Conservation (phyloP, 2,329 filamentous ascomycete genomes). For the Chlorencoelia australis region DNA sequence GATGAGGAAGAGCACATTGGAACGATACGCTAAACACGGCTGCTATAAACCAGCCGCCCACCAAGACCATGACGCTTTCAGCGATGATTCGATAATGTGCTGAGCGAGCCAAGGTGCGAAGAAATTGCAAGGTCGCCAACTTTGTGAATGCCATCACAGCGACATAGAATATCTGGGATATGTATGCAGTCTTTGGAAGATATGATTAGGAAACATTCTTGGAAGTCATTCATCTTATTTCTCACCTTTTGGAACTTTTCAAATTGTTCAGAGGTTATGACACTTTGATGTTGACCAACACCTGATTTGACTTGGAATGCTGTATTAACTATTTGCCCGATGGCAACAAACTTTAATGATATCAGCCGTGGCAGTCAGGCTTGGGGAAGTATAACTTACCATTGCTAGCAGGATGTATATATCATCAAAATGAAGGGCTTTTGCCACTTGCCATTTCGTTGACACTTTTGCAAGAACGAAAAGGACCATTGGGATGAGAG, state of each 20-base stretch:
- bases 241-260: not conserved
- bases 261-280: not conserved
- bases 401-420: not conserved
- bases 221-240: not conserved
- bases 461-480: constrained; percentile 1
- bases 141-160: not conserved
- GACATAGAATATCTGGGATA: constrained; percentile 1
- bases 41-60: not conserved
- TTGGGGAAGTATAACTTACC: not conserved
- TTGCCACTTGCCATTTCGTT: constrained; percentile 1
- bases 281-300: constrained; percentile 1
- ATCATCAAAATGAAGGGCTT: constrained; percentile 2
- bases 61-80: not conserved
- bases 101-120: constrained; percentile 1
- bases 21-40: not conserved
- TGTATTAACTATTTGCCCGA: constrained; percentile 2
- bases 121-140: not conserved
- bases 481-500: constrained; percentile 4
- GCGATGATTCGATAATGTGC: not conserved
- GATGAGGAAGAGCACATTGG: not conserved
- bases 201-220: not conserved
- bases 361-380: not conserved
- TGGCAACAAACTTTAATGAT: not conserved
- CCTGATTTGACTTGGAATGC: not conserved
- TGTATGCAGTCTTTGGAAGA: not conserved